A percentile compares a stretch with the other conserved stretches of the same genome.
phyloP scores from a whole-genome alignment of 352 stramenopile species.

The Phytopythium delawarense region DNA sequence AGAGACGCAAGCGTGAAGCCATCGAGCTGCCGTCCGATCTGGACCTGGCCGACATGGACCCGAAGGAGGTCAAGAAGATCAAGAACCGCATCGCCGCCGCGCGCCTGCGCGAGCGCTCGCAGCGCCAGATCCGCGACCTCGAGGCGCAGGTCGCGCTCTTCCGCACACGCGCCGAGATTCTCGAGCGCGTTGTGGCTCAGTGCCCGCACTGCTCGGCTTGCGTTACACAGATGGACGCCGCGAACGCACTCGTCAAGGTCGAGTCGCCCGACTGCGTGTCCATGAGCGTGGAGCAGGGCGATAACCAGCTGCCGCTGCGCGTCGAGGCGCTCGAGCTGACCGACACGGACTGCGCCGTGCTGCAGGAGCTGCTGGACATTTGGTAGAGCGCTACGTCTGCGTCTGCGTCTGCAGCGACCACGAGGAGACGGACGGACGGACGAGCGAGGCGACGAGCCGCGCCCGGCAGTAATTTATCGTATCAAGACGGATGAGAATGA shows the following conservation, averaged over 20 bases:
- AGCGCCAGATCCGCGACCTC: slow-evolving; percentile 38
- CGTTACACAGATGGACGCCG: background rate
- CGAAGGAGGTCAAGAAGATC: slow-evolving; percentile 39
- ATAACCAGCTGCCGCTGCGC: background rate
- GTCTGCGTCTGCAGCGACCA: background rate
- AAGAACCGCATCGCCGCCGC: slow-evolving; percentile 54
- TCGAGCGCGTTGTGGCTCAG: slow-evolving; percentile 25
- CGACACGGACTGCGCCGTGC: slow-evolving; percentile 24
- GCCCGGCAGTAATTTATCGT: background rate
- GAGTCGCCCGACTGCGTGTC: slow-evolving; percentile 4
- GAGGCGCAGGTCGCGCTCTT: slow-evolving; percentile 28
- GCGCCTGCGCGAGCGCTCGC: slow-evolving; percentile 42
- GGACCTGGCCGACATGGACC: slow-evolving; percentile 25
- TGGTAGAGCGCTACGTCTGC: background rate
- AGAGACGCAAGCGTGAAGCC: slow-evolving; percentile 41
- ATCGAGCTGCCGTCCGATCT: slow-evolving; percentile 42
- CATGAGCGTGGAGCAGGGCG: slow-evolving; percentile 1
- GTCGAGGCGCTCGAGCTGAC: slow-evolving; percentile 13
- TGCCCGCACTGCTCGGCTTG: slow-evolving; percentile 22
- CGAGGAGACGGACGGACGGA: background rate
- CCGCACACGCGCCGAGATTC: slow-evolving; percentile 26
- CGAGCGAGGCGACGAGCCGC: background rate
- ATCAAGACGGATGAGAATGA: background rate
- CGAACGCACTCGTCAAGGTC: slow-evolving; percentile 5
- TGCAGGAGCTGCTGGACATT: slow-evolving; percentile 17